These are phyloP conservation scores for Moringa oleifera DNA, from an alignment of 345 rosid genomes.

Conservation along the genomic window DNA sequence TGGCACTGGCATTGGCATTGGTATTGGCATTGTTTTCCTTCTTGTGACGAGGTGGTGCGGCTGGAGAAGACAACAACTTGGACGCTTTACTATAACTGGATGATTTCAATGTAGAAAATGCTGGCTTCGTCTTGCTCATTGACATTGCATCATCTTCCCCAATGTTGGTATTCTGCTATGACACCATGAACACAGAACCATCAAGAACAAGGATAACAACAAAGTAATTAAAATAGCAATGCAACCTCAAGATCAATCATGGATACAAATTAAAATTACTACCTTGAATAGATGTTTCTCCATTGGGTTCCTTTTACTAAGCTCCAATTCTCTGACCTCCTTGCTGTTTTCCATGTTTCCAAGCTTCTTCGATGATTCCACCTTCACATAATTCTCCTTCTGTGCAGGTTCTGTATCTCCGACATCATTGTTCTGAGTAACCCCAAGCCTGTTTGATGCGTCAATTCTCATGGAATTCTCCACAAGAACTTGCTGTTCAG, in stretches of 20 bases:
- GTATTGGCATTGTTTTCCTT: constrained; percentile 38
- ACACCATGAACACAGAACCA: not conserved
- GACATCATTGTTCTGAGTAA: constrained; percentile 9
- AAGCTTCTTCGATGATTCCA: constrained; percentile 12
- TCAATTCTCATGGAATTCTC: constrained; percentile 19
- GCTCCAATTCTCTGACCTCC: constrained; percentile 12
- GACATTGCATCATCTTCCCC: constrained; percentile 19
- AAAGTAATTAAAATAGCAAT: not conserved
- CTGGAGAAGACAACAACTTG: constrained; percentile 33
- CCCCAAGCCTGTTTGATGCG: constrained; percentile 10
- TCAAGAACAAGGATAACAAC: constrained; percentile 4
- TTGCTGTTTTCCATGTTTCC: constrained; percentile 9
- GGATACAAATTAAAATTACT: not conserved
- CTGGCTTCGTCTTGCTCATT: constrained; percentile 35
- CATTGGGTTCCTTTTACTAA: constrained; percentile 15
- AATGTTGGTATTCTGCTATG: constrained; percentile 33
- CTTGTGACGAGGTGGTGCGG: constrained; percentile 19
- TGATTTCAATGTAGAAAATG: constrained; percentile 25
- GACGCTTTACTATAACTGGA: constrained; percentile 20
- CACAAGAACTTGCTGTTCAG: constrained; percentile 17
- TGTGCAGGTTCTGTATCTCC: constrained; percentile 22
- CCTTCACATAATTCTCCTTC: constrained; percentile 30
- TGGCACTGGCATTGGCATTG: constrained; percentile 20
- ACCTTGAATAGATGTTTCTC: constrained; percentile 52
- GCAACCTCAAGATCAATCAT: not conserved